Base-by-base conservation (phyloP, 805 yeast species). In the Lipomyces mesembrius region DNA sequence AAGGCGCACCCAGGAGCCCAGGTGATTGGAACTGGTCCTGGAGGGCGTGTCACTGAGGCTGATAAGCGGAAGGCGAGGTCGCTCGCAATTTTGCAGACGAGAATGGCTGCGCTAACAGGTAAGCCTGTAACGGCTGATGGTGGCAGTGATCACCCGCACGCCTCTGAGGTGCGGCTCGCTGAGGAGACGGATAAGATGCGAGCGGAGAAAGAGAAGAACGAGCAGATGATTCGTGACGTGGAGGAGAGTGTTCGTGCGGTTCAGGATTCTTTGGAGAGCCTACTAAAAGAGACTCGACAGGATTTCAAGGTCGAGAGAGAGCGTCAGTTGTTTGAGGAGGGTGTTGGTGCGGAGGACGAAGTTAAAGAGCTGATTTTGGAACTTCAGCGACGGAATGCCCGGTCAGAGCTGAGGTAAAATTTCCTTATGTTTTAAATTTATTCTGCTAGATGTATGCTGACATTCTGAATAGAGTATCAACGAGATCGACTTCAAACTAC, bases 31-130 rank as follows among this genome's bases (percentile, higher is more conserved):
- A 85, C 95, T 5, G 98, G 98, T 7, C 89, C 92, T 58, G 87
- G 89, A 74, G 98, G 98, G 37, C 86, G 87, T 67, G 85, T 92
- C 8, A 93, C 98, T 2, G 97, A 91, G 32, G 79, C 86, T 14
- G 98, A 93, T 75, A 84, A 90, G 67, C 85, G 90, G 70, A 89
- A 90, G 73, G 95, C 94, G 52, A 88, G 85, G 72, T 88, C 91
- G 54, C 89, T 90, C 75, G 96, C 94, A 53, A 79, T 87, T 64
- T 81, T 95, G 72, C 87, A 88, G 70, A 90, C 93, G 60, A 85
- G 97, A 72, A 92, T 94, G 96, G 96, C 97, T 35, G 91, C 94
- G 2, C 83, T 94, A 74, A 93, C 98, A 0, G 97, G 97, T 5
- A 89, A 87, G 74, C 81, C 85, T 7, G 79, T 82, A 2, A 78